phyloP scores from a whole-genome alignment of 106 monocot genomes.

The Amphibolis antarctica region DNA sequence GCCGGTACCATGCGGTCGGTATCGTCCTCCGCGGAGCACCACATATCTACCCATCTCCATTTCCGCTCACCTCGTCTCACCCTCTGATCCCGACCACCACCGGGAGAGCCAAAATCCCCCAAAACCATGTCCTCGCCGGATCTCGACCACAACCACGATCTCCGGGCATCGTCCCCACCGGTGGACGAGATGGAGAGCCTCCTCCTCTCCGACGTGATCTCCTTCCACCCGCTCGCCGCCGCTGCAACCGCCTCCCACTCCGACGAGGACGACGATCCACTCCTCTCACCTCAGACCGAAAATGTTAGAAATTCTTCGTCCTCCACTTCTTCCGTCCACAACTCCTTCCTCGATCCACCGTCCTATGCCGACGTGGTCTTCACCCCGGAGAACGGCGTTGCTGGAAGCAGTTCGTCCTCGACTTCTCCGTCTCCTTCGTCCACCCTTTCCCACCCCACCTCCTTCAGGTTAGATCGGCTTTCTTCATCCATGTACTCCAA shows the following conservation, averaged over 20 bases:
- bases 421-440: neutral
- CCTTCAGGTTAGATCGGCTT: slow-evolving; percentile 2
- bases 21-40: neutral
- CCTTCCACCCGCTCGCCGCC: slow-evolving; percentile 14
- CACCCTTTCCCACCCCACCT: neutral
- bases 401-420: neutral
- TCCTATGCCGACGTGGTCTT: slow-evolving; percentile 63
- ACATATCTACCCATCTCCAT: neutral
- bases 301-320: neutral
- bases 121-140: neutral
- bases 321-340: slow-evolving; percentile 13
- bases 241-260: slow-evolving; percentile 5
- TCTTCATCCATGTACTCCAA: slow-evolving; percentile 31
- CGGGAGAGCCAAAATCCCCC: neutral
- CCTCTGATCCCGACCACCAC: neutral
- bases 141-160: neutral
- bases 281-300: slow-evolving; percentile 14
- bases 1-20: too few relatives aligned
- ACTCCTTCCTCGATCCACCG: slow-evolving; percentile 46
- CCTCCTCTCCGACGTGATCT: slow-evolving; percentile 22
- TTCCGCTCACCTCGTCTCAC: neutral
- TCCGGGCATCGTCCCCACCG: neutral
- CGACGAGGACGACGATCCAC: slow-evolving; percentile 22
- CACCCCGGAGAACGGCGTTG: slow-evolving; percentile 3
- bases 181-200: slow-evolving; percentile 54